These are phyloP conservation scores for Pythium oligandrum DNA, from an alignment of 352 stramenopile genomes.

Conservation along the genomic window DNA sequence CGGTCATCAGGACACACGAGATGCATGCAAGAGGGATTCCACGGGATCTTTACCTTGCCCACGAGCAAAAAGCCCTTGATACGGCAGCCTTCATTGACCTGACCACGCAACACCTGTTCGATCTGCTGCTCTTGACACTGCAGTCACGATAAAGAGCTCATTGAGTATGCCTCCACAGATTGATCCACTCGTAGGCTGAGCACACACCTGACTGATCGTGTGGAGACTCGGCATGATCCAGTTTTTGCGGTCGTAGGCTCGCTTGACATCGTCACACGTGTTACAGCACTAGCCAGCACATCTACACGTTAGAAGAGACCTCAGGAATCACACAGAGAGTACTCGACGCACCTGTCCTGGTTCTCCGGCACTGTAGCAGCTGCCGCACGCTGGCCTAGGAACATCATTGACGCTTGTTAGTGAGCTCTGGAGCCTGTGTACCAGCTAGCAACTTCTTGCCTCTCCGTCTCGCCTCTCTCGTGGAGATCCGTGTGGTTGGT, in stretches of 20 bases:
- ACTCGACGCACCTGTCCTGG: constrained; percentile 33
- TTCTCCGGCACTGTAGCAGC: constrained; percentile 70
- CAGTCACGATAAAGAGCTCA: neutral
- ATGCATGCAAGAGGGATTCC: neutral
- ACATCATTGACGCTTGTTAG: neutral
- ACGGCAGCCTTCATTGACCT: constrained; percentile 73
- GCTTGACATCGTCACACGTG: constrained; percentile 35
- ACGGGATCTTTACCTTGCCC: constrained; percentile 43
- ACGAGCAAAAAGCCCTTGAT: constrained; percentile 71
- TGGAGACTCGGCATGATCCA: constrained; percentile 82
- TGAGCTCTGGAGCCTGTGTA: neutral
- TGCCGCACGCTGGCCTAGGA: constrained; percentile 54
- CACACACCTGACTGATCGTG: constrained; percentile 47
- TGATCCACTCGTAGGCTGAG: neutral
- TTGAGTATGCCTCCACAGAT: too few species aligned
- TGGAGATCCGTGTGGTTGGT: constrained; percentile 71
- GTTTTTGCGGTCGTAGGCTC: constrained; percentile 55
- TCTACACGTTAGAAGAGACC: neutral
- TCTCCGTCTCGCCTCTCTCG: constrained; percentile 26
- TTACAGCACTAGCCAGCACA: constrained; percentile 18
- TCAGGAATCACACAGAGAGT: constrained; percentile 3
- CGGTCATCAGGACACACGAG: too few species aligned
- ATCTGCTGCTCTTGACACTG: constrained; percentile 75
- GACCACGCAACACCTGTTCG: constrained; percentile 67
- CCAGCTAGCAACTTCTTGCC: constrained; percentile 19